Evolutionary conservation across 768 basidiomycete genomes (phyloP), one percentile per base, ranked within the genome.

Genomic region (Tricholoma terreum): DNA sequence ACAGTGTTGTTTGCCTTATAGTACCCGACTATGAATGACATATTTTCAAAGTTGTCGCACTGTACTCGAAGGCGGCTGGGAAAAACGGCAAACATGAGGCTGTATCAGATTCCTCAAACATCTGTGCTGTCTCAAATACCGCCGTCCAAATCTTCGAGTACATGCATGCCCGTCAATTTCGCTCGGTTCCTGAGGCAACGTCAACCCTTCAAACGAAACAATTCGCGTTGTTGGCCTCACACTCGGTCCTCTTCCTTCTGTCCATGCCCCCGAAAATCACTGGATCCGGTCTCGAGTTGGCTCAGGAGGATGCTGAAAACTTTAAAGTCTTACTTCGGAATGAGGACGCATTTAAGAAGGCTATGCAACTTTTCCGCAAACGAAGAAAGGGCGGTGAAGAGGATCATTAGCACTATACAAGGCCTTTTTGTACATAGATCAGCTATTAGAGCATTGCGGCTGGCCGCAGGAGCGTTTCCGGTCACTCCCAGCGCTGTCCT

Each of bases 11-110:
- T 33, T 33, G 31, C 31, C 31, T 33, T 33, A 33, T 33, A 33
- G n/a, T n/a, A n/a, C 31, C 31, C 10, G 31, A 33, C 31, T 33
- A 33, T 10, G 10, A 33, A 33, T 33, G 31, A 24, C 45, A 46
- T 9, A 27, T 14, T n/a, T 46, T 46, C 6, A 24, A 46, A 69
- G 67, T 68, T 6, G 19, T 50, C 9, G 54, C 57, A 2, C 4
- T 70, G 24, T 69, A 69, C 52, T 61, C 63, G 7, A 72, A 69
- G 49, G 58, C 63, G 10, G 67, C 63, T 3, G 65, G 71, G n/a
- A 67, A 69, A 50, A 67, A 69, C 48, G 61, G 67, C 9, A 63
- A 62, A 48, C 69, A 69, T 40, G 42, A 46, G 8, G 50, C 57
- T 12, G 52, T 67, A 1, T 56, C 61, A 3, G 59, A 64, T 9